Evolutionary conservation across 1,139 yeast genomes (phyloP).

Genomic region (Debaryomyces robertsiae): DNA sequence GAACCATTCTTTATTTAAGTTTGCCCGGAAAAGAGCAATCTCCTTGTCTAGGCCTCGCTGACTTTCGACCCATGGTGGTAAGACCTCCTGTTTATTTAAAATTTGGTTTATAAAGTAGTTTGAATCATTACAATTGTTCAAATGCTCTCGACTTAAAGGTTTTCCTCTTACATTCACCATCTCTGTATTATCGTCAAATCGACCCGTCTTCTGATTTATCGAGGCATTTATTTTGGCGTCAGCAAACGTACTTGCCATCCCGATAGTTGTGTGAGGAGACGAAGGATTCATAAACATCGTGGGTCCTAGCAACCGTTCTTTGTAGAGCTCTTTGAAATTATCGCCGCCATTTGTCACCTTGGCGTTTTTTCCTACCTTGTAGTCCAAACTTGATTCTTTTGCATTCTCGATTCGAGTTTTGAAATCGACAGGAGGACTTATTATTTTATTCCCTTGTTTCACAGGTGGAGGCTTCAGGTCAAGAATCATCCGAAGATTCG

Average conservation of each 20-base stretch:
- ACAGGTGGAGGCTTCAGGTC: slow-evolving; percentile 58
- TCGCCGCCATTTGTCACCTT: slow-evolving; percentile 38
- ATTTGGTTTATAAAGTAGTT: slow-evolving; percentile 53
- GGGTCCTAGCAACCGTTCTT: slow-evolving; percentile 65
- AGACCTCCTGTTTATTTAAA: slow-evolving; percentile 70
- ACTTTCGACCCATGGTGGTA: slow-evolving; percentile 88
- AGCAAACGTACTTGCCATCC: slow-evolving; percentile 63
- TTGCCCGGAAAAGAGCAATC: slow-evolving; percentile 47
- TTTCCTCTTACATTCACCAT: slow-evolving; percentile 62
- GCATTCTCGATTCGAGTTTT: slow-evolving; percentile 55
- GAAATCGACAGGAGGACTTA: slow-evolving; percentile 27
- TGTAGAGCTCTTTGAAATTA: slow-evolving; percentile 61
- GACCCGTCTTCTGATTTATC: slow-evolving; percentile 61
- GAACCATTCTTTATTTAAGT: slow-evolving; percentile 49
- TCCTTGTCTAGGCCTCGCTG: slow-evolving; percentile 61
- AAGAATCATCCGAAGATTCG: slow-evolving; percentile 61
- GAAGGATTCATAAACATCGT: slow-evolving; percentile 45
- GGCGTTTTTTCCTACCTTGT: slow-evolving; percentile 47
- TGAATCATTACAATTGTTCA: slow-evolving; percentile 56
- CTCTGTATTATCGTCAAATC: slow-evolving; percentile 49
- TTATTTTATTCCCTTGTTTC: slow-evolving; percentile 24
- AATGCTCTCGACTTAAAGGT: slow-evolving; percentile 56
- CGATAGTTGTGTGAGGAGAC: slow-evolving; percentile 43
- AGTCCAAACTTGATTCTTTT: slow-evolving; percentile 67
- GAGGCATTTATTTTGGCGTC: slow-evolving; percentile 76